Percentiles rank a stretch among this genome's conserved stretches.
Conservation (phyloP, 768 basidiomycete species). For the Suillus tomentosus region DNA sequence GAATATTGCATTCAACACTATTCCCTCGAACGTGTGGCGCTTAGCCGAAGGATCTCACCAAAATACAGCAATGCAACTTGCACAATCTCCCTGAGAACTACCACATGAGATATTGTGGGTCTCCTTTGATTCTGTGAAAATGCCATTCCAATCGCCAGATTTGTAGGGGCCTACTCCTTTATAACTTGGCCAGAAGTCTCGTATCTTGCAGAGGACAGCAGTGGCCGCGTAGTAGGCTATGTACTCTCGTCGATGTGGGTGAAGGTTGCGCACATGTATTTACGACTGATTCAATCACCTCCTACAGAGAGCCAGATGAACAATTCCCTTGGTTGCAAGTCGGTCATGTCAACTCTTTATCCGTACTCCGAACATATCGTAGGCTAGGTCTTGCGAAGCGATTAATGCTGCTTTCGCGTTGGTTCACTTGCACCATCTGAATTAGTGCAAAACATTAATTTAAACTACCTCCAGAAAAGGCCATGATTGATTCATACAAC, state of each 20-base stretch:
- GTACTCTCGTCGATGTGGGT: constrained; percentile 58
- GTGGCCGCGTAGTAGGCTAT: constrained; percentile 54
- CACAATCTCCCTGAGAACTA: constrained; percentile 57
- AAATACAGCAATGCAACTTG: constrained; percentile 53
- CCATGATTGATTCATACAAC: constrained; percentile 24
- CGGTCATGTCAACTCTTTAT: constrained; percentile 32
- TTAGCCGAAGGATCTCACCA: constrained; percentile 49
- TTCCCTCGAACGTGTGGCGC: background rate
- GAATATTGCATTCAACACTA: background rate
- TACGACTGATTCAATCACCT: background rate
- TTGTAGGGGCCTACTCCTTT: constrained; percentile 46
- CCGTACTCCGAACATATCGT: constrained; percentile 31
- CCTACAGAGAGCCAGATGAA: constrained; percentile 28
- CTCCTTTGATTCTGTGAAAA: background rate
- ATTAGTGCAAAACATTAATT: constrained; percentile 6
- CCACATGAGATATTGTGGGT: constrained; percentile 34
- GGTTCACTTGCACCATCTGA: constrained; percentile 10
- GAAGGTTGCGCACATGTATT: background rate
- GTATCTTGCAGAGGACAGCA: constrained; percentile 52
- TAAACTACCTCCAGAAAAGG: constrained; percentile 20
- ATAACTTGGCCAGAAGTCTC: constrained; percentile 55
- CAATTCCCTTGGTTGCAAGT: constrained; percentile 14
- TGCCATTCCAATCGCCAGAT: constrained; percentile 11
- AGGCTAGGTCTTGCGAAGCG: constrained; percentile 30
- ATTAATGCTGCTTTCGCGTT: constrained; percentile 30